phyloP scores from a whole-genome alignment of 306 rosid genomes.

The Hippophae gyantsensis region DNA sequence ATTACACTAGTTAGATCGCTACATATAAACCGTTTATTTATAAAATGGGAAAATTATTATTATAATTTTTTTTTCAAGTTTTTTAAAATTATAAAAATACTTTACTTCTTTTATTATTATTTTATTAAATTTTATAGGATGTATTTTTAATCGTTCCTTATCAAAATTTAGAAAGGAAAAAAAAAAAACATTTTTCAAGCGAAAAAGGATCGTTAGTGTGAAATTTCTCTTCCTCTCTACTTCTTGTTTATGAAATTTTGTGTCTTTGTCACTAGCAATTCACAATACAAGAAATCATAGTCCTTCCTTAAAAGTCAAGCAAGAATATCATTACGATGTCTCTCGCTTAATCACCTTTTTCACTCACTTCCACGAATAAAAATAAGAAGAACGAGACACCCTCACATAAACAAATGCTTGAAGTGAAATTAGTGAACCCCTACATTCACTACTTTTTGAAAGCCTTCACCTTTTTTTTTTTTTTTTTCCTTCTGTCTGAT shows the following conservation, averaged over 20 bases:
- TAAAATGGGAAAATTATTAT: no score
- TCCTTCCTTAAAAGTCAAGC: conserved; percentile 50
- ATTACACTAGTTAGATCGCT: no score
- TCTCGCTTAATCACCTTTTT: conserved; percentile 6
- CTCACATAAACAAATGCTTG: not conserved
- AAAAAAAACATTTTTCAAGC: no score
- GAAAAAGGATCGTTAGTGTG: no score
- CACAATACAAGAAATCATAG: conserved; percentile 6
- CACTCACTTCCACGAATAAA: conserved; percentile 17
- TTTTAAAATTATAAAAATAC: no score
- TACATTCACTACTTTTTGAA: conserved; percentile 20
- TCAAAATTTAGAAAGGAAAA: no score
- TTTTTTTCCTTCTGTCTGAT: not conserved
- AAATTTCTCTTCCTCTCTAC: no score
- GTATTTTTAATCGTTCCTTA: no score
- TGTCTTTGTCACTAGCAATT: not conserved
- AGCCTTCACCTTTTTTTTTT: conserved; percentile 6
- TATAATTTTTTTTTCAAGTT: no score
- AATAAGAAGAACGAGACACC: not conserved
- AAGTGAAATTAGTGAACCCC: conserved; percentile 10
- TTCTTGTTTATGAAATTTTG: conserved; percentile 5
- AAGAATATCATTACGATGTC: conserved; percentile 23
- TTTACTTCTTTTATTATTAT: no score
- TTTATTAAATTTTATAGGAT: no score
- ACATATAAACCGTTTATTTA: no score